These are phyloP conservation scores for Exserohilum turcica DNA, from an alignment of 2,329 filamentous ascomycete genomes.

Conservation along the genomic window DNA sequence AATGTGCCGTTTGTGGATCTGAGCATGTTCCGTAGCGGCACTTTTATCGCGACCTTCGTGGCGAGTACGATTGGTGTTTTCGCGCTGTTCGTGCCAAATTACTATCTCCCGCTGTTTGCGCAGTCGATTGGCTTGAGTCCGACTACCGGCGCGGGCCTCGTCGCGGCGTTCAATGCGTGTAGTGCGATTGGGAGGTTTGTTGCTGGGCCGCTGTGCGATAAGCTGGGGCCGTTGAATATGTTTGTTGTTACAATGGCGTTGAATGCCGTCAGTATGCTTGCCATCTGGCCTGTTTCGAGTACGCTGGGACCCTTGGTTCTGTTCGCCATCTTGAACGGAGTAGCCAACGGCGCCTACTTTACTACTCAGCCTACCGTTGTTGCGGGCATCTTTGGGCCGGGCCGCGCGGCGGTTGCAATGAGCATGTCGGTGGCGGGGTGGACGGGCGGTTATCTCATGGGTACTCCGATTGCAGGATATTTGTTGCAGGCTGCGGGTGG, in stretches of 20 bases:
- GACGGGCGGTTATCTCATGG: slow-evolving; percentile 36
- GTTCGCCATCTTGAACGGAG: slow-evolving; percentile 37
- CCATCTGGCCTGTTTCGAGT: slow-evolving; percentile 38
- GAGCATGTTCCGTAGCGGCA: slow-evolving; percentile 30
- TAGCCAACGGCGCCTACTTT: slow-evolving; percentile 39
- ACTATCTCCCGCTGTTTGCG: slow-evolving; percentile 38
- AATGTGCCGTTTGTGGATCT: slow-evolving; percentile 32
- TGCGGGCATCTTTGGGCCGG: slow-evolving; percentile 35
- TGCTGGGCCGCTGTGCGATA: slow-evolving; percentile 35
- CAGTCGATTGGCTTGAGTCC: slow-evolving; percentile 32
- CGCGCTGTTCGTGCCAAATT: slow-evolving; percentile 39
- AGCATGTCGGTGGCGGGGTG: slow-evolving; percentile 36
- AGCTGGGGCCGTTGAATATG: slow-evolving; percentile 41
- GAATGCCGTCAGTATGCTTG: slow-evolving; percentile 37
- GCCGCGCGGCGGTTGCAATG: slow-evolving; percentile 36
- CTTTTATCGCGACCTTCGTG: slow-evolving; percentile 30
- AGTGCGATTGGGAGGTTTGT: slow-evolving; percentile 38
- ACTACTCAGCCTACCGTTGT: slow-evolving; percentile 38
- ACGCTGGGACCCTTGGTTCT: slow-evolving; percentile 32
- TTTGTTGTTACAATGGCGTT: slow-evolving; percentile 34
- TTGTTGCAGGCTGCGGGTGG: slow-evolving; percentile 35
- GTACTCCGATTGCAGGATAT: slow-evolving; percentile 35
- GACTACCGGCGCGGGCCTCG: slow-evolving; percentile 34
- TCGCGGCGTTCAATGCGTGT: slow-evolving; percentile 36
- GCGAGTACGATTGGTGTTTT: slow-evolving; percentile 35